Evolutionary conservation across 2,329 filamentous ascomycete species (phyloP), one percentile per base, ranked within the genome.

Genomic region (Paraphoma chrysanthemicola): DNA sequence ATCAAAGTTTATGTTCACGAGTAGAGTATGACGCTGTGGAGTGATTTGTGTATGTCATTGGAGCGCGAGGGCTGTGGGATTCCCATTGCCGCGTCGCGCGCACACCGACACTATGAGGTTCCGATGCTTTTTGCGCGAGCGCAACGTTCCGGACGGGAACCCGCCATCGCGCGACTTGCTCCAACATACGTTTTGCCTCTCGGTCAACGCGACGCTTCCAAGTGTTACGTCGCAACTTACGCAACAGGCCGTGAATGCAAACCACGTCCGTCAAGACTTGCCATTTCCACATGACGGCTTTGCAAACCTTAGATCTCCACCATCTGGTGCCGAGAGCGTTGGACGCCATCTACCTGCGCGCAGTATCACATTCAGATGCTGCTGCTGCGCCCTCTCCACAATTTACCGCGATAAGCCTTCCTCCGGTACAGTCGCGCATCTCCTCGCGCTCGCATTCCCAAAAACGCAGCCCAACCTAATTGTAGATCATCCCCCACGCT

Each of bases 381-480:
- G 14, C 33, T 36, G 33, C 33, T 36, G 33, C 33, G 14, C 33
- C 10, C 33, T 36, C 33, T 36, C 33, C 33, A 36, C 33, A 39
- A 36, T 10, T 28, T 18, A 36, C 16, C 48, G 16, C 17, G 16
- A 30, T 14, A 23, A 23, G 36, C 28, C 17, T 11, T 33, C 14
- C 9, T 51, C 48, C 48, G 48, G 10, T 38, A 8, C 10, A 10
- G 8, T 17, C 29, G 41, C 48, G 4, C 48, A 51, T 44, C 48
- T 51, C 48, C 48, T 51, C 11, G n/a, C 28, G 16, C 44, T 46
- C 2, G 38, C 38, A 33, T 39, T 23, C 28, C 39, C 29, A n/a
- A 29, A 45, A 41, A 11, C 17, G 36, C 31, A 17, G 43, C 50
- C 50, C 50, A 52, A 52, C 23, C 50, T 46, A 46, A 52, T n/a